Conservation (phyloP, 2,329 filamentous ascomycete species). For the Talaromyces sp. region DNA sequence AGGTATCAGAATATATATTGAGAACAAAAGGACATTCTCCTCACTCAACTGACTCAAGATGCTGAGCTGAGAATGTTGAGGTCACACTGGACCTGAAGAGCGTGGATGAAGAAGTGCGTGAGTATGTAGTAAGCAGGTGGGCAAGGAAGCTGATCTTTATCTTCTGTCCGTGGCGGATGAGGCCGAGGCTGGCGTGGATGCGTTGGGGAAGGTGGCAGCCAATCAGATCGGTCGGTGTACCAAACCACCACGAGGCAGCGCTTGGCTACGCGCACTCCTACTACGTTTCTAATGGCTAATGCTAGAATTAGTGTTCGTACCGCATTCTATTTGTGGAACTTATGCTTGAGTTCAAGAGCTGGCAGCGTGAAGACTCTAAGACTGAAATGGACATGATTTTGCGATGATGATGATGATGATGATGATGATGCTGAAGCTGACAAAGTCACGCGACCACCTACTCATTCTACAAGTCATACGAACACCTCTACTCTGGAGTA, state of each 20-base stretch:
- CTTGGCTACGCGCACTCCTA: background rate
- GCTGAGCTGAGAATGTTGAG: background rate
- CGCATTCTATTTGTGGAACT: background rate
- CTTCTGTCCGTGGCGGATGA: background rate
- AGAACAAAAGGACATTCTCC: background rate
- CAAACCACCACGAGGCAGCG: background rate
- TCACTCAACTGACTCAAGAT: background rate
- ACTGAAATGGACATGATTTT: background rate
- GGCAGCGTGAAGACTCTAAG: background rate
- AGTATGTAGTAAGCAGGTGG: background rate
- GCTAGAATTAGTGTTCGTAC: too few relatives aligned
- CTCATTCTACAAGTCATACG: background rate
- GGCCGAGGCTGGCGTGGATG: background rate
- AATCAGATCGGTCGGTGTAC: background rate
- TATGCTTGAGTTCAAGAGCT: background rate
- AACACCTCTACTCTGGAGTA: background rate
- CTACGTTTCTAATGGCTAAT: too few relatives aligned
- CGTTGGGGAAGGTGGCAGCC: background rate
- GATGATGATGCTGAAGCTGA: background rate
- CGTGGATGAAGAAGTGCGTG: background rate
- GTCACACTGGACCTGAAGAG: background rate
- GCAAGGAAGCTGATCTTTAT: background rate
- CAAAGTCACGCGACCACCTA: background rate
- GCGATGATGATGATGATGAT: background rate
- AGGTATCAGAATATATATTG: background rate